Percentiles rank a stretch among this genome's conserved stretches.
These are phyloP conservation scores for Paraphaeosphaeria minitans DNA, from an alignment of 2,329 filamentous ascomycete genomes.

Conservation along the genomic window DNA sequence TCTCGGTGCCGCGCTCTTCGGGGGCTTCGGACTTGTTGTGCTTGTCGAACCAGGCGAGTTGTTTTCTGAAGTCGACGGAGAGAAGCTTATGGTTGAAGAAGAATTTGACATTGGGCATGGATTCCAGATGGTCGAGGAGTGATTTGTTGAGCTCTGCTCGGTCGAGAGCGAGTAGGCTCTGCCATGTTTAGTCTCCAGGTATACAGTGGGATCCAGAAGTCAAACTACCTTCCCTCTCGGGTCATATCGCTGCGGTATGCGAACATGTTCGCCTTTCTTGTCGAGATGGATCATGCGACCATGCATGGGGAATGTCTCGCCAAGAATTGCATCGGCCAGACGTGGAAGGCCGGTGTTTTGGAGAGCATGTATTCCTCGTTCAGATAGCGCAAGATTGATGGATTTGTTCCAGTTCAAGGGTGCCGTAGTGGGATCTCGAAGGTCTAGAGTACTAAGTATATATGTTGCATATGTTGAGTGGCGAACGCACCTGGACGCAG, in stretches of 20 bases:
- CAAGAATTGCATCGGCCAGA: constrained; percentile 75
- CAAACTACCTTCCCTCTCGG: constrained; percentile 75
- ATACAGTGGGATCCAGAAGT: background rate
- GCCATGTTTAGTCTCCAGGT: constrained; percentile 15
- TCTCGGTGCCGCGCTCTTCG: constrained; percentile 57
- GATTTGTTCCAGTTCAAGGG: constrained; percentile 96
- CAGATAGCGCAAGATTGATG: constrained; percentile 95
- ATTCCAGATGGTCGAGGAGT: constrained; percentile 81
- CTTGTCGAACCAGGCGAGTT: constrained; percentile 86
- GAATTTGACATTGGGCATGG: constrained; percentile 85
- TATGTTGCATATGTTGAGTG: background rate
- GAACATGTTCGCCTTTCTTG: constrained; percentile 69
- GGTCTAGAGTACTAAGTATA: constrained; percentile 63
- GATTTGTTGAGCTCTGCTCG: constrained; percentile 80
- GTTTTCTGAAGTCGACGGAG: constrained; percentile 79
- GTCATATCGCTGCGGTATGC: constrained; percentile 88
- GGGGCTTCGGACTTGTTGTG: constrained; percentile 31
- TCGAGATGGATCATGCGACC: constrained; percentile 94
- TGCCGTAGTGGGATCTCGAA: constrained; percentile 79
- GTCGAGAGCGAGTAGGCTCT: constrained; percentile 88
- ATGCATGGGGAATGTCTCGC: constrained; percentile 86
- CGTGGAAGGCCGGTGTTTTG: constrained; percentile 68
- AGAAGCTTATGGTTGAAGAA: constrained; percentile 94
- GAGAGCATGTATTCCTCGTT: constrained; percentile 90
- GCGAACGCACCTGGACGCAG: constrained; percentile 75